A percentile compares a stretch with the other conserved stretches of the same genome.
These are phyloP conservation scores for Diplotaxis tenuifolia DNA, from an alignment of 345 rosid genomes.

Conservation along the genomic window DNA sequence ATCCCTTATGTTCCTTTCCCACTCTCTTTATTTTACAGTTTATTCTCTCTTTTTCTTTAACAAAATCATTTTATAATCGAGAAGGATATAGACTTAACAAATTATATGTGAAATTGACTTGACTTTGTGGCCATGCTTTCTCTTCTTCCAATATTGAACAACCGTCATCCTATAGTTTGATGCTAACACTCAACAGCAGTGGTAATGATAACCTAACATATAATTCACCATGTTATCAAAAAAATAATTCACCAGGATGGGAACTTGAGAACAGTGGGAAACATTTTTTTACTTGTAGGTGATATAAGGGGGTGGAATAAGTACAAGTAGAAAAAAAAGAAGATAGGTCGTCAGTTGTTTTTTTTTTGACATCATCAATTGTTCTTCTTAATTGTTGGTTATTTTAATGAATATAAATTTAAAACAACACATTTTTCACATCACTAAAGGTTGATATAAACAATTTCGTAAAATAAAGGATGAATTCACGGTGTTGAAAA, in stretches of 20 bases:
- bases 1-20: constrained; percentile 13
- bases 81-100: constrained; percentile 9
- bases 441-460: background rate
- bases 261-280: background rate
- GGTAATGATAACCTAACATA: background rate
- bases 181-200: constrained; percentile 8
- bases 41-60: background rate
- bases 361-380: too few species aligned
- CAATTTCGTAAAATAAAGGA: background rate
- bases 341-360: too few species aligned
- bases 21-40: background rate
- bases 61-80: constrained; percentile 9
- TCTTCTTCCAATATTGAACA: background rate
- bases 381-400: background rate
- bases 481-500: background rate
- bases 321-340: background rate
- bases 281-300: background rate
- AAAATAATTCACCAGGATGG: background rate
- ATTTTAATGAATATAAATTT: background rate
- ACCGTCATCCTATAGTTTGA: constrained; percentile 1
- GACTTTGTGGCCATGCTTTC: constrained; percentile 7
- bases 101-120: constrained; percentile 17
- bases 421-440: background rate
- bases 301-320: background rate
- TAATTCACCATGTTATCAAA: background rate